Evolutionary conservation across 2,329 filamentous ascomycete species (phyloP).

Genomic region (Ophiostoma tasmaniense): DNA sequence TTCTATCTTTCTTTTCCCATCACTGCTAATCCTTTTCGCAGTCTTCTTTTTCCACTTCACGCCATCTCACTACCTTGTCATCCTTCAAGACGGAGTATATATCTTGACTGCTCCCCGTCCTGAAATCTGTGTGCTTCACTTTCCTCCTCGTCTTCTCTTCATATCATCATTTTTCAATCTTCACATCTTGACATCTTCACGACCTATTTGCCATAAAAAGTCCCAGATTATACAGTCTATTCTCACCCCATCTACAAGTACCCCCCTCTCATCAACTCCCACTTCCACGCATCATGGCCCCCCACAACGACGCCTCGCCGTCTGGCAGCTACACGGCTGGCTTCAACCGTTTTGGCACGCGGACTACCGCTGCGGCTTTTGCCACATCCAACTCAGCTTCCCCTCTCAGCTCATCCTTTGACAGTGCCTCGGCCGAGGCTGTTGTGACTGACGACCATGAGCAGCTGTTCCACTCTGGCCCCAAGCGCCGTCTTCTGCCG

Average conservation of each 20-base stretch:
- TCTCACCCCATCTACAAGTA: not conserved
- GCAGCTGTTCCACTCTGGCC: conserved; percentile 9
- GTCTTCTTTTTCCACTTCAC: not conserved
- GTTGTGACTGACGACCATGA: not conserved
- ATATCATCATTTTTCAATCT: not conserved
- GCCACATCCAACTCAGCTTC: conserved; percentile 19
- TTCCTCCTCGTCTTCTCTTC: not conserved
- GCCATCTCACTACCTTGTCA: not conserved
- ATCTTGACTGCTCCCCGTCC: not conserved
- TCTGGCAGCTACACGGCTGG: conserved; percentile 36
- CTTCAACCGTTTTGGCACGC: conserved; percentile 30
- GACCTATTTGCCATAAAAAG: no score
- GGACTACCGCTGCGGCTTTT: conserved; percentile 22
- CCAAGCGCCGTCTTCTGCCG: conserved; percentile 32
- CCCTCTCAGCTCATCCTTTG: conserved; percentile 26
- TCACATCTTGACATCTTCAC: no score
- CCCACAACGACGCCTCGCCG: conserved; percentile 42
- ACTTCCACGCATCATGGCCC: conserved; percentile 28
- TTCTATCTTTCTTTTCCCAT: not conserved
- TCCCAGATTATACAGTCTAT: no score
- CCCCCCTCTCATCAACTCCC: not conserved
- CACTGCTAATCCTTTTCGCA: not conserved
- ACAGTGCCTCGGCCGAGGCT: not conserved
- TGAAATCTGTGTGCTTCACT: not conserved
- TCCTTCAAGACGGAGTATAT: not conserved